phyloP scores from a whole-genome alignment of 2,329 filamentous ascomycete genomes.

The Aureobasidium melanogenum region DNA sequence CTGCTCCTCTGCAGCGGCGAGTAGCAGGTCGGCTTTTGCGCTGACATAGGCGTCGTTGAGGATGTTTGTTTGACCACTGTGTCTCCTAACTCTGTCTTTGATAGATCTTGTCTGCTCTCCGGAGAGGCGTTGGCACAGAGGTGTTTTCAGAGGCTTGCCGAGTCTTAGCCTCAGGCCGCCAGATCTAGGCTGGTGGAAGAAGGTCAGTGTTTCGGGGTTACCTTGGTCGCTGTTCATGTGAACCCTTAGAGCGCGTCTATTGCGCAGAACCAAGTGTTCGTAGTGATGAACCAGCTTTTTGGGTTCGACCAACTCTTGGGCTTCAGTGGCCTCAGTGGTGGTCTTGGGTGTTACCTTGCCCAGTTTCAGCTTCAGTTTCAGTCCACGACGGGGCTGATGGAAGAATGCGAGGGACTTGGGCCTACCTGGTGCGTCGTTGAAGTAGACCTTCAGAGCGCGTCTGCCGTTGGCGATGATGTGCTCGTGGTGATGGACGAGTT shows the following conservation, averaged over 20 bases:
- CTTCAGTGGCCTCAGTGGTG: too few species aligned
- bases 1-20: not conserved
- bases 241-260: not conserved
- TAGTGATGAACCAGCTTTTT: not conserved
- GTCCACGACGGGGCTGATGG: not conserved
- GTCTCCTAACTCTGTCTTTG: too few species aligned
- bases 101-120: too few species aligned
- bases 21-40: not conserved
- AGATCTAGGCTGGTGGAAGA: not conserved
- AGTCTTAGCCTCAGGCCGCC: not conserved
- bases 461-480: not conserved
- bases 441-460: not conserved
- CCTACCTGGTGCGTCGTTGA: not conserved
- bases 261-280: not conserved
- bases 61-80: too few species aligned
- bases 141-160: not conserved
- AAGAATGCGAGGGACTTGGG: not conserved
- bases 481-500: not conserved
- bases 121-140: too few species aligned
- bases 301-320: too few species aligned
- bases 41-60: not conserved
- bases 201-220: not conserved
- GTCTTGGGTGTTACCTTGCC: not conserved
- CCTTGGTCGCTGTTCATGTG: not conserved
- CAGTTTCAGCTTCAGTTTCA: not conserved